A percentile compares a stretch with the other conserved stretches of the same genome.
These are phyloP conservation scores for Penicillium odoratum DNA, from an alignment of 495 filamentous ascomycete genomes.

Conservation along the genomic window DNA sequence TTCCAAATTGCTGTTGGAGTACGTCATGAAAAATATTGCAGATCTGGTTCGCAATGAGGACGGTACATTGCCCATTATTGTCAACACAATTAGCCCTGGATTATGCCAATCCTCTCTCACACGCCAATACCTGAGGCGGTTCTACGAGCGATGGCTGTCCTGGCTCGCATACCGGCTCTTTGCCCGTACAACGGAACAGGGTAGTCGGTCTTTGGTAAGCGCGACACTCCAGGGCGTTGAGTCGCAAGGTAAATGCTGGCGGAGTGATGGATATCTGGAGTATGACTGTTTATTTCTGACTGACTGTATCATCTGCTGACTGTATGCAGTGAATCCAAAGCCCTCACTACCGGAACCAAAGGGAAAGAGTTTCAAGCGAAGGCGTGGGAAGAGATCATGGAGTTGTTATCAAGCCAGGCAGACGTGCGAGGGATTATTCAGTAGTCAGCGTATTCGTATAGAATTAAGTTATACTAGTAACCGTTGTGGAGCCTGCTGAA, in stretches of 20 bases:
- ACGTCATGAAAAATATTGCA: constrained; percentile 41
- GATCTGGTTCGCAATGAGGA: constrained; percentile 29
- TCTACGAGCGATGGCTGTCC: constrained; percentile 37
- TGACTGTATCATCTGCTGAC: constrained; percentile 9
- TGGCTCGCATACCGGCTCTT: constrained; percentile 43
- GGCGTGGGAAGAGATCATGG: constrained; percentile 43
- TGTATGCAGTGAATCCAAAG: constrained; percentile 36
- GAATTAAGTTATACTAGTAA: constrained; percentile 8
- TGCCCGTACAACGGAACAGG: constrained; percentile 50
- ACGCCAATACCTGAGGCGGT: constrained; percentile 35
- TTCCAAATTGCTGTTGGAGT: constrained; percentile 51
- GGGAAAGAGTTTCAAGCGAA: constrained; percentile 38
- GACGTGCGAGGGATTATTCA: constrained; percentile 17
- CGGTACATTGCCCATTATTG: constrained; percentile 41
- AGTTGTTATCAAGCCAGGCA: constrained; percentile 31
- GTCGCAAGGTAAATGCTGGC: constrained; percentile 53
- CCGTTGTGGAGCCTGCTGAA: constrained; percentile 10
- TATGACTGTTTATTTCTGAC: constrained; percentile 21
- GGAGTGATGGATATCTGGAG: constrained; percentile 46
- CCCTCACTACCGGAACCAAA: constrained; percentile 34
- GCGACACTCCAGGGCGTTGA: constrained; percentile 48
- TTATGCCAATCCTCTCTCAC: constrained; percentile 42
- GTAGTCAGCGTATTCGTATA: constrained; percentile 1
- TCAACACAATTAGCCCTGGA: constrained; percentile 49
- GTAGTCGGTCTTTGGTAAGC: constrained; percentile 52